A percentile compares a stretch with the other conserved stretches of the same genome.
Conservation (phyloP, 495 filamentous ascomycete species). For the Aspergillus leporis region DNA sequence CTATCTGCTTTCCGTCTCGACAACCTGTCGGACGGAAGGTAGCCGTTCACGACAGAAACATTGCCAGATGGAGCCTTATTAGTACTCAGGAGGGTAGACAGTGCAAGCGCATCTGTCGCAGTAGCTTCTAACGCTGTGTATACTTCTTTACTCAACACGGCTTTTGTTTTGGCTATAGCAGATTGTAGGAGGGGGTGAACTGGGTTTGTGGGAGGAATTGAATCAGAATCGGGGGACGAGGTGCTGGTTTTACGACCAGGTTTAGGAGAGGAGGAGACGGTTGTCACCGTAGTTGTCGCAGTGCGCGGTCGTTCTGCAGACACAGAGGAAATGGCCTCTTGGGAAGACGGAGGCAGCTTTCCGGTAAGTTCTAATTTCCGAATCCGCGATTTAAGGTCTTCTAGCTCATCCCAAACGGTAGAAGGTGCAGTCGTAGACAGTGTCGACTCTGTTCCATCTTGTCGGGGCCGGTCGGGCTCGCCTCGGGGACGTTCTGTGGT, state of each 20-base stretch:
- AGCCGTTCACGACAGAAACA: constrained; percentile 53
- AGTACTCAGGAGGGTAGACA: constrained; percentile 73
- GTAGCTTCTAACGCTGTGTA: constrained; percentile 81
- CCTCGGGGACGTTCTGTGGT: constrained; percentile 36
- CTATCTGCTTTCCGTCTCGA: constrained; percentile 88
- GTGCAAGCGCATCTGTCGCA: constrained; percentile 73
- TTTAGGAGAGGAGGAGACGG: constrained; percentile 84
- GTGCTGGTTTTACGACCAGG: constrained; percentile 54
- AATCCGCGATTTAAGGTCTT: constrained; percentile 93
- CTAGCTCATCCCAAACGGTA: constrained; percentile 96
- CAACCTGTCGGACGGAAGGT: constrained; percentile 69
- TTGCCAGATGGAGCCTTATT: constrained; percentile 66
- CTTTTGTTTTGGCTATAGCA: constrained; percentile 75
- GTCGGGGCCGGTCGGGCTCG: constrained; percentile 52
- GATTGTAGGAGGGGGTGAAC: constrained; percentile 79
- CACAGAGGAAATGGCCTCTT: constrained; percentile 71
- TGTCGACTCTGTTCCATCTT: constrained; percentile 75
- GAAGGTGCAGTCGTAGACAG: constrained; percentile 85
- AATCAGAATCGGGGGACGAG: constrained; percentile 49
- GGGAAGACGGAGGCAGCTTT: constrained; percentile 77
- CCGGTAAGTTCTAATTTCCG: constrained; percentile 89
- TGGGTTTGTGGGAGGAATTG: constrained; percentile 31
- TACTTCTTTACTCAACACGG: constrained; percentile 64
- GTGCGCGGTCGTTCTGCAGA: constrained; percentile 84
- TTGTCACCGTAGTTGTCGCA: constrained; percentile 91